Evolutionary conservation across 164 flowering plant genomes (phyloP).

Genomic region (Pachysandra terminalis): DNA sequence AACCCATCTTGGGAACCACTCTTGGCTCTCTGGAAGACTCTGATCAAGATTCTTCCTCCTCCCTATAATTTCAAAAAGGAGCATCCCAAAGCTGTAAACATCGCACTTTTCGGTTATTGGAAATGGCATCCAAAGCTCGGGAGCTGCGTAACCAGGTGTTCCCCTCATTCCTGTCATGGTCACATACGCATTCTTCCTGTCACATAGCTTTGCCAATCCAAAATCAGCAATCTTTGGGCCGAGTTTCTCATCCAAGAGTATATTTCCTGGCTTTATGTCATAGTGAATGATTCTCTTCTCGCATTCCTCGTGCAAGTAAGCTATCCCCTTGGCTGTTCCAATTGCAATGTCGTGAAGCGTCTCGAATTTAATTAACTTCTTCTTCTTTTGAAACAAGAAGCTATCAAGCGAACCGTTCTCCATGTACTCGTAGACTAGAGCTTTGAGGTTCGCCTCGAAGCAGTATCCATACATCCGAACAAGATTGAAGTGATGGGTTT

Average conservation of each 20-base stretch:
- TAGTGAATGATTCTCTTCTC: slow-evolving; percentile 27
- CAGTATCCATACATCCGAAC: slow-evolving; percentile 28
- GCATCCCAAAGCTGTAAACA: slow-evolving; percentile 30
- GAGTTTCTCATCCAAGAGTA: slow-evolving; percentile 19
- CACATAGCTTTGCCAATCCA: slow-evolving; percentile 26
- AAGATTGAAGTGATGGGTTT: slow-evolving; percentile 27
- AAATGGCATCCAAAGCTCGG: slow-evolving; percentile 23
- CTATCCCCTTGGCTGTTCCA: slow-evolving; percentile 21
- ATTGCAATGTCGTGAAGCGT: slow-evolving; percentile 19
- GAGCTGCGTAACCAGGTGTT: slow-evolving; percentile 28
- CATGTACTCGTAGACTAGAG: slow-evolving; percentile 27
- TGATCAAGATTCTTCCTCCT: slow-evolving; percentile 19
- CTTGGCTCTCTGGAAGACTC: slow-evolving; percentile 14
- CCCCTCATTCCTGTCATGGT: slow-evolving; percentile 23
- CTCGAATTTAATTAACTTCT: slow-evolving; percentile 7
- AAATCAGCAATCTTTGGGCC: slow-evolving; percentile 26
- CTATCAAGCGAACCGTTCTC: slow-evolving; percentile 26
- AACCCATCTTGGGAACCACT: slow-evolving; percentile 25
- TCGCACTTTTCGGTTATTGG: slow-evolving; percentile 23
- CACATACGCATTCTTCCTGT: slow-evolving; percentile 18
- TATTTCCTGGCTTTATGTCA: slow-evolving; percentile 27
- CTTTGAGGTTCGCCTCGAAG: slow-evolving; percentile 12
- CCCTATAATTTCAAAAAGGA: slow-evolving; percentile 25
- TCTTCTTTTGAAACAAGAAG: slow-evolving; percentile 14
- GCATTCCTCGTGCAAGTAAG: slow-evolving; percentile 25